Evolutionary conservation across 1,284 basidiomycete species (phyloP), one percentile per base, ranked within the genome.

Genomic region (Gymnopus androsaceus): DNA sequence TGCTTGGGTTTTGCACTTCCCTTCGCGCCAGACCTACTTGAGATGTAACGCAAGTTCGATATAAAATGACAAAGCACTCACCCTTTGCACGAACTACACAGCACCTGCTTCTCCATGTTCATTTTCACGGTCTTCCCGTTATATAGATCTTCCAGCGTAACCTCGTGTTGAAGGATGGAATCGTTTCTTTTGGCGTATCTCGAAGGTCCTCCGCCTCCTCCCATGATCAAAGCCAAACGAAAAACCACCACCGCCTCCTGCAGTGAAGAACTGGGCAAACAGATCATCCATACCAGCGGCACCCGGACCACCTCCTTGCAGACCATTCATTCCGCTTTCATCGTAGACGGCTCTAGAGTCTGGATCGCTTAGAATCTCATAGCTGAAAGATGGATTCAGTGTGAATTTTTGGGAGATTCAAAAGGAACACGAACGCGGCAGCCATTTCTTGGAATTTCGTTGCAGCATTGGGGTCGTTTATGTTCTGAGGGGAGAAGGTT

Each of bases 111-210:
- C 71, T 95, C 92, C 75, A 98, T 84, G 64, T 88, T 91, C 77
- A 98, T 88, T 67, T 89, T 90, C 46, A 96, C 88, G 14, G 83
- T 83, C 71, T 95, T 95, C 31, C 96, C 96, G 58, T 89, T 91
- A 73, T 94, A 98, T 27, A 96, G 77, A 69, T 98, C 95, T 69
- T 97, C 94, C 33, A 99, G 79, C 3, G 90, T 88, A 56, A 98
- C 92, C 17, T 90, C 80, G 68, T 96, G 92, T 2, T 87, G 83
- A 60, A 97, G 87, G 33, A 87, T 76, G 6, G 89, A 86, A 70
- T 94, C 88, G 61, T 87, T 77, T 14, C 86, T 85, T 65, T 82
- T 83, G 46, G 71, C 79, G 69, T 75, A 74, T 66, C 69, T 68
- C 66, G 67, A 72, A 62, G 67, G 76, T 51, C 66, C 72, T 56